Conservation (phyloP, 495 filamentous ascomycete species). For the Xylaria castorea region DNA sequence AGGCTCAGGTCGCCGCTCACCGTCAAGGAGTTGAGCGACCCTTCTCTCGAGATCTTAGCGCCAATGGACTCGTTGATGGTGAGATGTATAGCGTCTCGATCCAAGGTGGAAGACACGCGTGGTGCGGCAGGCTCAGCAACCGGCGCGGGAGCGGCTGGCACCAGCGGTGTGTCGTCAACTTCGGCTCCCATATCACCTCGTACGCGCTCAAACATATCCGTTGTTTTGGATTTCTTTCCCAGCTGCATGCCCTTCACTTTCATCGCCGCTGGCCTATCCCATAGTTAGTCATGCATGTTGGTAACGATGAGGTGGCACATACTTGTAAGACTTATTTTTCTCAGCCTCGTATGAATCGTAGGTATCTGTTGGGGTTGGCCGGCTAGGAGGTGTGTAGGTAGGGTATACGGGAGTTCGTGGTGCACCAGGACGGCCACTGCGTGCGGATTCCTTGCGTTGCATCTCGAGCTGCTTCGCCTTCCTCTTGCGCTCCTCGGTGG, state of each 20-base stretch:
- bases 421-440: slow-evolving; percentile 57
- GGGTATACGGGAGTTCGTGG: slow-evolving; percentile 82
- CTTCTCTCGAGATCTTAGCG: slow-evolving; percentile 86
- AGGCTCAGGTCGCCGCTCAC: slow-evolving; percentile 91
- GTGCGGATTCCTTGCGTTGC: slow-evolving; percentile 89
- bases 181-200: slow-evolving; percentile 84
- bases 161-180: slow-evolving; percentile 75
- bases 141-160: slow-evolving; percentile 66
- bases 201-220: slow-evolving; percentile 96
- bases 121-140: slow-evolving; percentile 63
- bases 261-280: slow-evolving; percentile 61
- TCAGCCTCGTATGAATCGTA: slow-evolving; percentile 95
- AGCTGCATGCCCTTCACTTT: slow-evolving; percentile 98
- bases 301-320: slow-evolving; percentile 37
- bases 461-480: slow-evolving; percentile 98
- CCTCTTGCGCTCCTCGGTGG: slow-evolving; percentile 94
- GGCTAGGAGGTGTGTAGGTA: slow-evolving; percentile 82
- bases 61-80: slow-evolving; percentile 87
- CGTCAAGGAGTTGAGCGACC: slow-evolving; percentile 78
- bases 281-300: slow-evolving; percentile 32
- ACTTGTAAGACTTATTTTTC: slow-evolving; percentile 89
- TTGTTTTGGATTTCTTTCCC: slow-evolving; percentile 96
- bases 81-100: slow-evolving; percentile 82
- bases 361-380: slow-evolving; percentile 74
- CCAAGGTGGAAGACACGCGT: slow-evolving; percentile 67